phyloP scores from a whole-genome alignment of 306 rosid genomes.

The Corylus avellana region DNA sequence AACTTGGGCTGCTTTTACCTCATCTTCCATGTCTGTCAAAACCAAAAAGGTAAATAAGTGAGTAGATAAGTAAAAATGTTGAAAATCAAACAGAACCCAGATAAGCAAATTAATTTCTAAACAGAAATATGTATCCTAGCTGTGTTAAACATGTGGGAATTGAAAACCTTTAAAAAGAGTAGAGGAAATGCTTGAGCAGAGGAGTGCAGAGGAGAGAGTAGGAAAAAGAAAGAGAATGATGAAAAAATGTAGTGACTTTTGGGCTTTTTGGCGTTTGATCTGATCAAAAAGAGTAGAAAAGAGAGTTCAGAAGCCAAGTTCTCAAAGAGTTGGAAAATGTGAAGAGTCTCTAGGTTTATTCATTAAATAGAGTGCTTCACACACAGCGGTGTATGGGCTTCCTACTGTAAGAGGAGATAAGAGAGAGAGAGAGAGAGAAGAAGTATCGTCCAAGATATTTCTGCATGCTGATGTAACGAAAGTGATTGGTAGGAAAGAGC shows the following conservation, averaged over 20 bases:
- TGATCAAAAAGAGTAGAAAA: conserved; percentile 32
- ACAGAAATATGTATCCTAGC: not conserved
- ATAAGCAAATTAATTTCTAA: not conserved
- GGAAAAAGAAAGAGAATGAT: not conserved
- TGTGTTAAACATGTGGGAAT: not conserved
- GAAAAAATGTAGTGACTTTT: conserved; percentile 3
- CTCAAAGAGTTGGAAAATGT: conserved; percentile 53
- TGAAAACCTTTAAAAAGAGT: conserved; percentile 24
- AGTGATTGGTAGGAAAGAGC: conserved; percentile 5
- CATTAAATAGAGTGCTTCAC: conserved; percentile 46
- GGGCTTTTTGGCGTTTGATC: conserved; percentile 30
- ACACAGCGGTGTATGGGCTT: conserved; percentile 65
- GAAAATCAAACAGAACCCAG: not conserved
- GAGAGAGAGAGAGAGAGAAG: conserved; percentile 22
- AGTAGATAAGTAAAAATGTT: not conserved
- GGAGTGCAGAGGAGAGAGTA: conserved; percentile 18
- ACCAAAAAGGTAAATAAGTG: not conserved
- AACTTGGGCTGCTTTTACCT: conserved; percentile 26
- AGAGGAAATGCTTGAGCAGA: conserved; percentile 14
- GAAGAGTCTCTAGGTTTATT: conserved; percentile 33
- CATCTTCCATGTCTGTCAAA: conserved; percentile 48
- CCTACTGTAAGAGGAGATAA: conserved; percentile 62
- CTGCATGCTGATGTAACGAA: not conserved
- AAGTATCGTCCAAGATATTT: not conserved
- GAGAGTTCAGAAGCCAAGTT: conserved; percentile 48